Evolutionary conservation across 1,284 basidiomycete species (phyloP).

Genomic region (Golubevia pallescens): DNA sequence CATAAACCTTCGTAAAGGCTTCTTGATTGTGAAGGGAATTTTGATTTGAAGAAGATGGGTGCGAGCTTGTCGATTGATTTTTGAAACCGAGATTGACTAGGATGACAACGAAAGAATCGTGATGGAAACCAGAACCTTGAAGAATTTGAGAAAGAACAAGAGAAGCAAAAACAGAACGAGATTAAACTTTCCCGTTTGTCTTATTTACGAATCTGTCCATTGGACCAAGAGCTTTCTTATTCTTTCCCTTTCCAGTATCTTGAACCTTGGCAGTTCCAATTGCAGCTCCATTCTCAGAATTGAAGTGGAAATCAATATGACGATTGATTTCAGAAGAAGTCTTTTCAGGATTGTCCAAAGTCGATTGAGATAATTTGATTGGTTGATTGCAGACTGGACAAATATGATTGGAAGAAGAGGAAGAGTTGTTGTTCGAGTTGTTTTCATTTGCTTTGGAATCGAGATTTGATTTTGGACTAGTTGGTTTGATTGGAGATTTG

Average conservation of each 20-base stretch:
- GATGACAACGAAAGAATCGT: too few species aligned
- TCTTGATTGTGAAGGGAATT: too few species aligned
- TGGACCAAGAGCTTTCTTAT: background rate
- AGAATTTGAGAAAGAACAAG: too few species aligned
- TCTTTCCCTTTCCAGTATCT: background rate
- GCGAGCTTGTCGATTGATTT: too few species aligned
- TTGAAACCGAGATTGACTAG: too few species aligned
- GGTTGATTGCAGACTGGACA: background rate
- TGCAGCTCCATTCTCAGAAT: background rate
- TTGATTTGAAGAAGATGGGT: too few species aligned
- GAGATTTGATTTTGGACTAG: background rate
- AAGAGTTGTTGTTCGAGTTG: too few species aligned
- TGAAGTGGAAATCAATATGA: background rate
- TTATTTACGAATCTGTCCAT: background rate
- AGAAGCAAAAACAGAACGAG: too few species aligned
- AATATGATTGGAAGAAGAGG: background rate
- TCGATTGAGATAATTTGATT: background rate
- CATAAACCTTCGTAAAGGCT: too few species aligned
- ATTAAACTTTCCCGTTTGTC: too few species aligned
- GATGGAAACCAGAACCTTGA: too few species aligned
- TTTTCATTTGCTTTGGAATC: too few species aligned
- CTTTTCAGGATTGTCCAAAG: background rate
- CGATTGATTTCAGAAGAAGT: background rate
- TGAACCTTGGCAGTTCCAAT: background rate
- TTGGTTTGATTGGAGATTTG: background rate